A percentile compares a stretch with the other conserved stretches of the same genome.
Evolutionary conservation across 2,329 filamentous ascomycete genomes (phyloP).

Genomic region (Sordariomycetes sp.): DNA sequence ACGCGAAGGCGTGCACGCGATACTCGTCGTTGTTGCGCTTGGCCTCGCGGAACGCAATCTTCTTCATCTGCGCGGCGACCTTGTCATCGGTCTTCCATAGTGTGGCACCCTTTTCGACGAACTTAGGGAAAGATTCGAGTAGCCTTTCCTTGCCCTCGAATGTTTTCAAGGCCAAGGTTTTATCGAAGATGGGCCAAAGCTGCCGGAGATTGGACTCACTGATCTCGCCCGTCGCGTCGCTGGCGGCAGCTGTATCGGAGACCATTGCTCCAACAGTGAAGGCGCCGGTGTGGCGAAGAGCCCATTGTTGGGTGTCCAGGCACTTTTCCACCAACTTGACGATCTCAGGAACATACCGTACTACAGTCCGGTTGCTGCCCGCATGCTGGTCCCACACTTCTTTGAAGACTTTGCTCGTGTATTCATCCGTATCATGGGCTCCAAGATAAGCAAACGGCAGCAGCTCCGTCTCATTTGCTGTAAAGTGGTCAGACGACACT

Average conservation of each 20-base stretch:
- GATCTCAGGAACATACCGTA: slow-evolving; percentile 80
- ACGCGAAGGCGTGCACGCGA: slow-evolving; percentile 63
- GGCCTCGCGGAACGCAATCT: slow-evolving; percentile 76
- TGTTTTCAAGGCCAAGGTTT: slow-evolving; percentile 76
- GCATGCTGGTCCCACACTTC: slow-evolving; percentile 89
- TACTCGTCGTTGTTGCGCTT: slow-evolving; percentile 87
- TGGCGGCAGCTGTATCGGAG: slow-evolving; percentile 51
- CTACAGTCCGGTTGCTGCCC: slow-evolving; percentile 71
- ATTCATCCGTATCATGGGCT: slow-evolving; percentile 75
- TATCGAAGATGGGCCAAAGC: slow-evolving; percentile 80
- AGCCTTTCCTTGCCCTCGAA: slow-evolving; percentile 88
- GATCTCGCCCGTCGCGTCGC: slow-evolving; percentile 48
- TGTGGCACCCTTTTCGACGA: slow-evolving; percentile 55
- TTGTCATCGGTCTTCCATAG: slow-evolving; percentile 44
- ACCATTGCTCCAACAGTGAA: slow-evolving; percentile 70
- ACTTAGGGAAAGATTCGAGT: slow-evolving; percentile 68
- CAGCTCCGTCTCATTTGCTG: slow-evolving; percentile 61
- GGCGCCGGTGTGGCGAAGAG: slow-evolving; percentile 79
- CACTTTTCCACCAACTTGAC: slow-evolving; percentile 55
- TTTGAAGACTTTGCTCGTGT: slow-evolving; percentile 69
- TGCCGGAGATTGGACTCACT: slow-evolving; percentile 48
- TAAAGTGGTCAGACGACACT: slow-evolving; percentile 82
- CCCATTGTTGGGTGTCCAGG: slow-evolving; percentile 77
- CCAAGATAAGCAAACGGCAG: slow-evolving; percentile 84
- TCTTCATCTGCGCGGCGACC: slow-evolving; percentile 60